phyloP scores from a whole-genome alignment of 179 eudicot genomes.

The Spinacia oleracea region DNA sequence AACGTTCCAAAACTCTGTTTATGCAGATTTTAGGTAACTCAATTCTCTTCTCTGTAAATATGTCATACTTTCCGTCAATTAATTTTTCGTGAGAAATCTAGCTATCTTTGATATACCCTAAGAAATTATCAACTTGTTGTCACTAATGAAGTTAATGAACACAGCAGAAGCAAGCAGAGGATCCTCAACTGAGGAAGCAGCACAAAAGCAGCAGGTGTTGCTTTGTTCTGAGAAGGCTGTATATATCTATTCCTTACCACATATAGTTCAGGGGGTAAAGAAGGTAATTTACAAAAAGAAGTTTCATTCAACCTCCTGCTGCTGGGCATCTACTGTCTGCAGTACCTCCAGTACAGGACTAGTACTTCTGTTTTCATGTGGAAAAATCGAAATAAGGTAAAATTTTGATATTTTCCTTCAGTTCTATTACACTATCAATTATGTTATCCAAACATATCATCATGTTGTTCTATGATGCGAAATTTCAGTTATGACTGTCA shows the following conservation, averaged over 20 bases:
- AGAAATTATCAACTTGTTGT: background rate
- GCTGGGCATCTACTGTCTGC: conserved; percentile 77
- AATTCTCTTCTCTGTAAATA: background rate
- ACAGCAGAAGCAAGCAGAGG: conserved; percentile 35
- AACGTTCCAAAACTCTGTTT: conserved; percentile 72
- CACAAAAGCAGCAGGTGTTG: conserved; percentile 51
- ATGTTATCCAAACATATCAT: background rate
- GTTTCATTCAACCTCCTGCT: conserved; percentile 68
- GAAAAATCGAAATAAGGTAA: conserved; percentile 74
- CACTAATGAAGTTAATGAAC: conserved; percentile 8
- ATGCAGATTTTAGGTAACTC: conserved; percentile 72
- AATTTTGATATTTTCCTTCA: background rate
- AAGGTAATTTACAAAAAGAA: conserved; percentile 83
- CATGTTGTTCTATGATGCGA: background rate
- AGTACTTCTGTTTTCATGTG: conserved; percentile 70
- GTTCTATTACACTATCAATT: background rate
- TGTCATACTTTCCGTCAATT: background rate
- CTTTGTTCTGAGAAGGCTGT: conserved; percentile 88
- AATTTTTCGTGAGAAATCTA: background rate
- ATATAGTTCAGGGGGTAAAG: conserved; percentile 78
- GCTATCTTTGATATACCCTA: background rate
- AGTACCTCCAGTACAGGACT: conserved; percentile 54
- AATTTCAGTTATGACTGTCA: background rate
- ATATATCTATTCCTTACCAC: conserved; percentile 70
- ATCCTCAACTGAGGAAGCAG: conserved; percentile 41